Evolutionary conservation across 805 yeast genomes (phyloP), one percentile per base, ranked within the genome.

Genomic region (Ogataea nitratoaversa): DNA sequence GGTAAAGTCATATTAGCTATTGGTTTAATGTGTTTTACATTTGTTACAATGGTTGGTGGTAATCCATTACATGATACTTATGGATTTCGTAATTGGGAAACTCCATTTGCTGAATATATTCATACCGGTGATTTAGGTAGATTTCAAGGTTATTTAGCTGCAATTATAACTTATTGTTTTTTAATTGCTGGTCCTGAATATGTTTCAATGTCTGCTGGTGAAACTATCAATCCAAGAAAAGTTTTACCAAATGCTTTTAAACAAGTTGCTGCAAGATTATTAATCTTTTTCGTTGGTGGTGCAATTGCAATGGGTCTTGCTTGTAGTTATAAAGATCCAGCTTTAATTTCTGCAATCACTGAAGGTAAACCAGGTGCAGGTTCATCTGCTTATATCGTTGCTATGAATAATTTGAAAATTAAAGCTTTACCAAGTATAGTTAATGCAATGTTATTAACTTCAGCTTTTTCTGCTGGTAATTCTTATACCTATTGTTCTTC

Each of bases 41-140:
- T 73, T 39, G 52, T 73, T 40, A 67, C 74, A 25, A 72, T 72
- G 76, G 68, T 68, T 37, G 79, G 79, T 16, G 78, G 77, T 19
- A 70, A 70, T 44, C 79, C 79, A 8, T 45, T 59, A 25, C 68
- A 65, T 32, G 72, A 69, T 40, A 65, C 57, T 7, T 54, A 56
- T 38, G 67, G 67, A 3, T 62, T 62, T 47, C 53, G 61, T 45
- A 54, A 59, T 32, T 62, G 67, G 66, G 37, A 27, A 12, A 47
- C 52, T 24, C 69, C 52, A 3, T 52, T 68, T 39, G 60, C 59
- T 2, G 67, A 63, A 41, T 63, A 64, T 54, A 53, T 69, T 27
- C 53, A 59, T 36, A 56, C 65, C 2, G 79, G 79, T 1, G 45
- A 46, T 12, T 52, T 70, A 12, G 79, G 78, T 11, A 52, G 70